Base-by-base conservation (phyloP, 1,284 basidiomycete genomes). In the Naganishia liquefaciens region DNA sequence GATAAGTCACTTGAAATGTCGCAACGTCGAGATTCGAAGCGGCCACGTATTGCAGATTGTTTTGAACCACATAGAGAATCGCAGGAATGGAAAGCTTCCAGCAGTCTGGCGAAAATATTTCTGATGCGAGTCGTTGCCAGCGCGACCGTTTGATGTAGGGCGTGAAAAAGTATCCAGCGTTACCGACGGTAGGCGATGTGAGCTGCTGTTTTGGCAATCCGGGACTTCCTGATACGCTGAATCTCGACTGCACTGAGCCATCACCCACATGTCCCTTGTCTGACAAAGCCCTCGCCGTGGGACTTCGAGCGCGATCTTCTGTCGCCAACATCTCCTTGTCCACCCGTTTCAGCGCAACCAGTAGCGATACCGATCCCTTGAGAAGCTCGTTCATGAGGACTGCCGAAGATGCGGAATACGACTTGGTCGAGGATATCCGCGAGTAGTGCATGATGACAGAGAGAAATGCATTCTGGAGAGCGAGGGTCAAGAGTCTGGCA, bases 11-110 rank as follows among this genome's bases (percentile, higher is more conserved):
- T 67, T 79, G 78, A 81, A 97, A 98, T 21, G 93, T 94, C 15
- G 94, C 92, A 23, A 91, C 92, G 67, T 93, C 90, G 65, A 98
- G 84, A 76, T 97, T 96, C 64, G 89, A 88, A 27, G 90, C 89
- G 17, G 94, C 94, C 66, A 95, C 88, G 79, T 93, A 97, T 78
- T 97, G 94, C 46, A 98, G 83, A 78, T 93, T 93, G 82, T 97
- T 97, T 81, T 98, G 94, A 66, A 95, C 86, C 72, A 95, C 92
- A 68, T 98, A 99, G 70, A 98, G 88, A 65, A 97, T 85, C 11
- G 95, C 95, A 11, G 95, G 95, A 68, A 98, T 93, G 28, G 91
- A 92, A 21, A 98, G 85, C 78, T 96, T 97, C 91, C 93, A 96
- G 80, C 91, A 93, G 79, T 97, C 94, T 2, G 84, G 80, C 68